Evolutionary conservation across 2,329 filamentous ascomycete genomes (phyloP).

Genomic region (Alternaria rosae): DNA sequence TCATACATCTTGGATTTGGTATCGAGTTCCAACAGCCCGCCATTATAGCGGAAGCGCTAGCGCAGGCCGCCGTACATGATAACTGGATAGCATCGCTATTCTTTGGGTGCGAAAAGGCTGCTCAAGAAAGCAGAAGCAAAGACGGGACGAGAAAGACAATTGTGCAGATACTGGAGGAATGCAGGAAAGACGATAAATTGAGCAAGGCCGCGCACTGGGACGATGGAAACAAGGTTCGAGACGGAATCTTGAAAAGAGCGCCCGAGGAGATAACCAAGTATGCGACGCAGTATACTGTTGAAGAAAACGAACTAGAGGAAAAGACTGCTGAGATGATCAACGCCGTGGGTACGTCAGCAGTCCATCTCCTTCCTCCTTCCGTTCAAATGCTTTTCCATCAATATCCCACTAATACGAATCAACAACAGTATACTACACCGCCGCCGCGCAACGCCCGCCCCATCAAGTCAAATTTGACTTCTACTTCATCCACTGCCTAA

Average conservation of each 20-base stretch:
- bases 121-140: constrained; percentile 39
- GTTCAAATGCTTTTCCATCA: neutral
- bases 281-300: constrained; percentile 62
- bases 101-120: constrained; percentile 59
- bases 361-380: neutral
- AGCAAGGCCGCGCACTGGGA: constrained; percentile 58
- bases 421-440: constrained; percentile 61
- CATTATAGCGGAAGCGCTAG: constrained; percentile 80
- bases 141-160: constrained; percentile 51
- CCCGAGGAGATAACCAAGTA: constrained; percentile 68
- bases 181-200: constrained; percentile 65
- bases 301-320: constrained; percentile 63
- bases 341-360: constrained; percentile 55
- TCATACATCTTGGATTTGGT: constrained; percentile 87
- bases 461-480: constrained; percentile 74
- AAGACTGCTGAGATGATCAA: constrained; percentile 75
- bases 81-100: constrained; percentile 65
- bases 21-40: constrained; percentile 83
- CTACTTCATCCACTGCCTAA: constrained; percentile 81
- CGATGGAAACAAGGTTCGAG: constrained; percentile 70
- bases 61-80: constrained; percentile 75
- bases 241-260: constrained; percentile 72
- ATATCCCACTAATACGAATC: neutral
- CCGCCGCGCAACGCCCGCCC: constrained; percentile 68
- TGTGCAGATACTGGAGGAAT: constrained; percentile 67